Evolutionary conservation across 345 rosid species (phyloP).

Genomic region (Gossypium bickii): DNA sequence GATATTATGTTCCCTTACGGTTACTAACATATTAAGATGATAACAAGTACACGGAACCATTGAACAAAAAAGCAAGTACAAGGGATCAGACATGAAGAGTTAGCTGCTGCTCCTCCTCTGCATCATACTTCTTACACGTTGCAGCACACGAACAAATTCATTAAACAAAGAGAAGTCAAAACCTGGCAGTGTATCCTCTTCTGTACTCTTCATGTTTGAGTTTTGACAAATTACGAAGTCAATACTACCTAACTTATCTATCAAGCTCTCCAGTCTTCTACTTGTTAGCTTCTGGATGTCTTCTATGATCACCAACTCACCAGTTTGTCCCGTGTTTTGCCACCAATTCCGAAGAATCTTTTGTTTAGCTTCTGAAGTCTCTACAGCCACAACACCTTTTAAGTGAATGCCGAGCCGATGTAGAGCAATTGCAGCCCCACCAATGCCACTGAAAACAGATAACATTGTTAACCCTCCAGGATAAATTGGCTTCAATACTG

Average conservation of each 20-base stretch:
- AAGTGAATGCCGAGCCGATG: conserved; percentile 65
- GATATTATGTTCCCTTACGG: neutral
- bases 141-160: conserved; percentile 69
- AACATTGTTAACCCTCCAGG: conserved; percentile 69
- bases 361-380: conserved; percentile 48
- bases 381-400: conserved; percentile 69
- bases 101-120: conserved; percentile 22
- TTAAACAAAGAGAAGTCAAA: conserved; percentile 62
- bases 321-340: conserved; percentile 59
- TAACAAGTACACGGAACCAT: neutral
- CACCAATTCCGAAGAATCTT: conserved; percentile 73
- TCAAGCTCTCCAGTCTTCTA: conserved; percentile 43
- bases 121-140: conserved; percentile 53
- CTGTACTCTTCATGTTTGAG: conserved; percentile 34
- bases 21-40: neutral
- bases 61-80: neutral
- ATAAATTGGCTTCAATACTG: conserved; percentile 61
- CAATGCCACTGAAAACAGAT: conserved; percentile 71
- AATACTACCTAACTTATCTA: conserved; percentile 51
- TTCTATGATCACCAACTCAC: conserved; percentile 73
- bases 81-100: neutral
- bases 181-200: conserved; percentile 12
- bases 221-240: conserved; percentile 75
- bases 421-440: conserved; percentile 70
- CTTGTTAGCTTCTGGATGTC: conserved; percentile 55